These are phyloP conservation scores for Colletotrichum endophyticum DNA, from an alignment of 2,329 filamentous ascomycete genomes.

Conservation along the genomic window DNA sequence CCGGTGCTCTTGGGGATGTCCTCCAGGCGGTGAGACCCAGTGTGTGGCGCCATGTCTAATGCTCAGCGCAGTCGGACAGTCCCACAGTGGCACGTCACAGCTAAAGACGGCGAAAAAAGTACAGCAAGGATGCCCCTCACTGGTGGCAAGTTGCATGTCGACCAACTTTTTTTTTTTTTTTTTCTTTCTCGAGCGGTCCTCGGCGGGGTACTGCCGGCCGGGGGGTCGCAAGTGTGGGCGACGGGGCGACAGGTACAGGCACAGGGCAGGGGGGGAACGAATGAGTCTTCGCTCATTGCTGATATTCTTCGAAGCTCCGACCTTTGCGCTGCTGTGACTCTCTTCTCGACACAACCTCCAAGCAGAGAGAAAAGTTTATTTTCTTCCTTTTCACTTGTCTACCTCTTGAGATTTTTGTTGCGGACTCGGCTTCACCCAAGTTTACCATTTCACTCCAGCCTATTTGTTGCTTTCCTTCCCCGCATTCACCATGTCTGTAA, in stretches of 20 bases:
- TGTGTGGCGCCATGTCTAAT: background rate
- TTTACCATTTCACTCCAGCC: background rate
- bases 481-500: constrained; percentile 36
- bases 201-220: constrained; percentile 15
- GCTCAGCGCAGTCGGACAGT: background rate
- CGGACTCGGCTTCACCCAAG: background rate
- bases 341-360: background rate
- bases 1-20: background rate
- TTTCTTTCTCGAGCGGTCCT: background rate
- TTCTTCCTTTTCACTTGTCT: background rate
- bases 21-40: constrained; percentile 14
- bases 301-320: constrained; percentile 3
- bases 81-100: constrained; percentile 11
- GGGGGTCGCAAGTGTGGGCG: background rate
- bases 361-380: constrained; percentile 2
- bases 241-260: background rate
- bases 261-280: background rate
- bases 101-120: background rate
- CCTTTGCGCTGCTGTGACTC: background rate
- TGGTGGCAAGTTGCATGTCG: background rate
- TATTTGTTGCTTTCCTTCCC: background rate
- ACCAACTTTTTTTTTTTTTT: constrained; percentile 2
- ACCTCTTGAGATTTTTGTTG: background rate
- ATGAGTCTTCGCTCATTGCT: constrained; percentile 18
- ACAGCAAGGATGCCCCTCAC: constrained; percentile 18